phyloP scores from a whole-genome alignment of 2,329 filamentous ascomycete genomes.

The Fusarium acutatum region DNA sequence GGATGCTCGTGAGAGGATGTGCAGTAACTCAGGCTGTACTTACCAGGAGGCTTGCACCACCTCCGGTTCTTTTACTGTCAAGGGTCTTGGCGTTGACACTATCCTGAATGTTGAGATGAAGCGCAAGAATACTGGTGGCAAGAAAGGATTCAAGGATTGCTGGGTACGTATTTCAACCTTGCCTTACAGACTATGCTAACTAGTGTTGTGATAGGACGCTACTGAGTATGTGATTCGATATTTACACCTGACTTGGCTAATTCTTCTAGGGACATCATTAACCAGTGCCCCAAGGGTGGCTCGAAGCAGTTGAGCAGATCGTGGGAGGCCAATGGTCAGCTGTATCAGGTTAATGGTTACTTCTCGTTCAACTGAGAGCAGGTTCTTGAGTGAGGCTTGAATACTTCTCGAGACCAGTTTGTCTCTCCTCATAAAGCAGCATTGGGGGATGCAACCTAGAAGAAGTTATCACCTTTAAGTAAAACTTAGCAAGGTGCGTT shows the following conservation, averaged over 20 bases:
- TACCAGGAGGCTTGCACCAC: constrained; percentile 20
- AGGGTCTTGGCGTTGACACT: not conserved
- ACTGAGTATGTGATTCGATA: constrained; percentile 3
- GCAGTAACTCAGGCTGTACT: constrained; percentile 9
- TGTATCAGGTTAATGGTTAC: not conserved
- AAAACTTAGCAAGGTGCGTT: accelerated
- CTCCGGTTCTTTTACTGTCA: not conserved
- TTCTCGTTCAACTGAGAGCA: not conserved
- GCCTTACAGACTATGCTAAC: not conserved
- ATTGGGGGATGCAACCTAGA: accelerated
- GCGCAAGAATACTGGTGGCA: constrained; percentile 13
- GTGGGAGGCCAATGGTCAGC: constrained; percentile 11
- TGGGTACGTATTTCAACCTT: constrained; percentile 2
- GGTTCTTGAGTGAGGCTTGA: accelerated
- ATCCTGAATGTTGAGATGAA: constrained; percentile 7
- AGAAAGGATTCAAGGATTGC: constrained; percentile 28
- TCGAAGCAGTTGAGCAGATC: not conserved
- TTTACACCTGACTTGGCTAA: not conserved
- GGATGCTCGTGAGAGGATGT: constrained; percentile 23
- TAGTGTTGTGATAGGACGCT: not conserved
- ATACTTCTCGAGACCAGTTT: not conserved
- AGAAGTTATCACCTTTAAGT: too few species aligned
- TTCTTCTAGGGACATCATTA: constrained; percentile 14
- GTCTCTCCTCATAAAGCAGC: accelerated
- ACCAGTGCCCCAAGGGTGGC: constrained; percentile 7